These are phyloP conservation scores for Conticribra weissflogii DNA, from an alignment of 108 stramenopile genomes.

Conservation along the genomic window DNA sequence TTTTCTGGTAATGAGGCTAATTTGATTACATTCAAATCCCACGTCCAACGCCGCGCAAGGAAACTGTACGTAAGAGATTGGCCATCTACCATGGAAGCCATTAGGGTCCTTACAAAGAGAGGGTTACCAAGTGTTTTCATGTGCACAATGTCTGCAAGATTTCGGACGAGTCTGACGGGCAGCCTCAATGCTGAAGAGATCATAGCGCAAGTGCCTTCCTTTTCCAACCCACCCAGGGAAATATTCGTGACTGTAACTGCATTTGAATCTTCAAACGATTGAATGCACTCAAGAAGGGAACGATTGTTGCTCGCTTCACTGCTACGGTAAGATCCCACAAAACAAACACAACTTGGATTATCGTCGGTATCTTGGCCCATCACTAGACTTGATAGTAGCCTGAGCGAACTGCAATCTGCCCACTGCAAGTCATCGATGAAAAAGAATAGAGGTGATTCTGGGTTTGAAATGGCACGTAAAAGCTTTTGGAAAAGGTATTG, in stretches of 20 bases:
- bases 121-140: conserved; percentile 28
- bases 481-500: conserved; percentile 1
- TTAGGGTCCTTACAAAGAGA: conserved; percentile 6
- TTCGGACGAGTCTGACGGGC: conserved; percentile 1
- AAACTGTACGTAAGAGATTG: conserved; percentile 10
- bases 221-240: neutral
- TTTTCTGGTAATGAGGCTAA: conserved; percentile 5
- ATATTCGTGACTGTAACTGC: neutral
- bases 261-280: neutral
- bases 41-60: conserved; percentile 13
- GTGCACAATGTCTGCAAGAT: conserved; percentile 10
- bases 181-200: conserved; percentile 17
- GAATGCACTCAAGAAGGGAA: neutral
- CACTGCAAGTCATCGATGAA: conserved; percentile 38
- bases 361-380: neutral
- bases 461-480: conserved; percentile 12
- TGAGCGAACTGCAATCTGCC: conserved; percentile 6
- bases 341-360: neutral
- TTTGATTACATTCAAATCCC: conserved; percentile 18
- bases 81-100: conserved; percentile 8
- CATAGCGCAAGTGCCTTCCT: conserved; percentile 1
- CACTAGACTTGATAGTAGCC: neutral
- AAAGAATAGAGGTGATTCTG: conserved; percentile 12
- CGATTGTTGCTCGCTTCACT: neutral
- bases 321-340: neutral